Evolutionary conservation across 768 basidiomycete species (phyloP), one percentile per base, ranked within the genome.

Genomic region (Pulveroboletus sp.): DNA sequence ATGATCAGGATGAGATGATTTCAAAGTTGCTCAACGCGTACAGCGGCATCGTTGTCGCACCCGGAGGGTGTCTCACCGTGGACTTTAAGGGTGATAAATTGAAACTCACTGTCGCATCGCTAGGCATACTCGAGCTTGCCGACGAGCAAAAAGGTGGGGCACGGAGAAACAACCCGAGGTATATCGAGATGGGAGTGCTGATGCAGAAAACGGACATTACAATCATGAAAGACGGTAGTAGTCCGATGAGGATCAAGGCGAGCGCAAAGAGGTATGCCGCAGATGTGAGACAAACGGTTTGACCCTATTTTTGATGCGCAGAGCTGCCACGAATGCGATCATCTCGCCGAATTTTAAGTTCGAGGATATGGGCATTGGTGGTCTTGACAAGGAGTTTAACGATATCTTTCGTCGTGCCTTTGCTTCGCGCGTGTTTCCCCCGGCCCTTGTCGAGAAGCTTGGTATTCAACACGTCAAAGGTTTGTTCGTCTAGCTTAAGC

Each of bases 291-390:
- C 10, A 19, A 6, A 32, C 1, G 6, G 6, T 24, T 33, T 31
- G 43, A 6, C 12, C 43, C 59, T n/a, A 59, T 53, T n/a, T 2
- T n/a, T 9, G 3, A 21, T 31, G 20, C 14, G n/a, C 40, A 94
- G 92, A 59, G 82, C 90, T 0, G 85, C 93, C 6, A 83, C 94
- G 7, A 98, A 97, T 64, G 93, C 97, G 1, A 95, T 99, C 57
- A 79, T 99, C 10, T 85, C 93, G 0, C 93, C 97, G 2, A 97
- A 97, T 70, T 99, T 99, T 81, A 98, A 97, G 69, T 99, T 99
- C 53, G 90, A 95, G 62, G 97, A 99, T 67, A 98, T 99, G 95
- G 97, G 97, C 16, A 98, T 99, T 61, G 97, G 97, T 62, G 97
- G 97, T 61, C 75, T 99, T 29, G 97, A 99, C 66, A 76, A 82